Evolutionary conservation across 1,139 yeast species (phyloP).

Genomic region (Saccharomyces hybrid): DNA sequence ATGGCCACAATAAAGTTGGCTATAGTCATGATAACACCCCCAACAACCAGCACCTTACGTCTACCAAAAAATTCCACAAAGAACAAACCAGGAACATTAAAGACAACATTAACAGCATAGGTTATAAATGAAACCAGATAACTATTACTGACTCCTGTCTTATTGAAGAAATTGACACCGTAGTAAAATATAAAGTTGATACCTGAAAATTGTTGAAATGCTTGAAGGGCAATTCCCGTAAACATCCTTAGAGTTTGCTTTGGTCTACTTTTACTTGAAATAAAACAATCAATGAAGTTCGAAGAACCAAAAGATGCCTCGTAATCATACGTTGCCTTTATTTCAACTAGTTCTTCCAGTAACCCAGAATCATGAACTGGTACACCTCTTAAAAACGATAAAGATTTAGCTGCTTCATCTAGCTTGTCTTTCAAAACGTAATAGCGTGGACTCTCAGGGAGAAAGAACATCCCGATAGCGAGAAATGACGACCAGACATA

Average conservation of each 20-base stretch:
- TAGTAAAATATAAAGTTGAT: conserved; percentile 73
- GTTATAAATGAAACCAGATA: conserved; percentile 64
- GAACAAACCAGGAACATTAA: conserved; percentile 64
- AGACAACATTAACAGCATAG: conserved; percentile 62
- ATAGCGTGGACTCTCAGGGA: conserved; percentile 73
- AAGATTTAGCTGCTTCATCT: conserved; percentile 51
- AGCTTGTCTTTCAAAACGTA: conserved; percentile 56
- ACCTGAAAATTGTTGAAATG: conserved; percentile 71
- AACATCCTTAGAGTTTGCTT: conserved; percentile 57
- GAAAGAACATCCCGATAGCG: conserved; percentile 55
- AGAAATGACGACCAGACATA: conserved; percentile 58
- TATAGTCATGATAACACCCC: conserved; percentile 59
- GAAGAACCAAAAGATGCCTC: conserved; percentile 58
- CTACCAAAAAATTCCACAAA: conserved; percentile 65
- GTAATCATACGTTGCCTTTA: conserved; percentile 71
- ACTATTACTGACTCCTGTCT: conserved; percentile 51
- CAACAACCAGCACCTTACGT: conserved; percentile 49
- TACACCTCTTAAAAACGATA: conserved; percentile 58
- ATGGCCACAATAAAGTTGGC: conserved; percentile 60
- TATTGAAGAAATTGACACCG: conserved; percentile 66
- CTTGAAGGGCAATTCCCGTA: conserved; percentile 66
- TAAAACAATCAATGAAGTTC: conserved; percentile 53
- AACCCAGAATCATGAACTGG: conserved; percentile 54
- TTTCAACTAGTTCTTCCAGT: conserved; percentile 69
- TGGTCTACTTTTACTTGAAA: conserved; percentile 56